Evolutionary conservation across 148 eudicot genomes (phyloP).

Genomic region (Mesembryanthemum crystallinum): DNA sequence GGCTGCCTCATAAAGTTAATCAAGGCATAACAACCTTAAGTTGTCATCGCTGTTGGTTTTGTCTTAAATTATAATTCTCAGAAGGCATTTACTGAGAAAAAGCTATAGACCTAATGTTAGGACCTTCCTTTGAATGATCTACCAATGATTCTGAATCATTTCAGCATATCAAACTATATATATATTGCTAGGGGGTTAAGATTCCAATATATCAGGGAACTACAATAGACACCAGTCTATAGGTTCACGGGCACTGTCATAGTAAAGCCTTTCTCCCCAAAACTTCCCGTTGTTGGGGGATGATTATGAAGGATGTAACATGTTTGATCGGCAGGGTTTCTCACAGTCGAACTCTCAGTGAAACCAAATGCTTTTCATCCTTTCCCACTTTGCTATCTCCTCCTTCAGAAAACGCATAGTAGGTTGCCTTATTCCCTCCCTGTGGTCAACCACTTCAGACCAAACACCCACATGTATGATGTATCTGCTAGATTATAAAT

Average conservation of each 20-base stretch:
- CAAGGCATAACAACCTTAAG: no score
- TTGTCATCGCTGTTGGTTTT: background rate
- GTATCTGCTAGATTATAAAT: no score
- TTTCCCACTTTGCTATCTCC: background rate
- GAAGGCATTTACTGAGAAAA: background rate
- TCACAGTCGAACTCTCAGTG: no score
- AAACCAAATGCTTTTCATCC: background rate
- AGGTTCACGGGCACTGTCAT: no score
- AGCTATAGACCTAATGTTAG: background rate
- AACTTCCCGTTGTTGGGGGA: background rate
- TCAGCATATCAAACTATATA: background rate
- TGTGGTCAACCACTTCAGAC: background rate
- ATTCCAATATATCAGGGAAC: background rate
- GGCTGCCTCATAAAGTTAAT: background rate
- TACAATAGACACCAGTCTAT: background rate
- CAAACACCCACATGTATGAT: background rate
- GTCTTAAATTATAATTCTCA: background rate
- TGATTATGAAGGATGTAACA: background rate
- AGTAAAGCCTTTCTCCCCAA: background rate
- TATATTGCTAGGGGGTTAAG: background rate
- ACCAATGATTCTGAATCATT: background rate
- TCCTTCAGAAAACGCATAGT: background rate
- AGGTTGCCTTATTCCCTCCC: background rate
- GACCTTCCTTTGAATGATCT: background rate
- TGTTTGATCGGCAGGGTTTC: no score